Percentiles rank a stretch among this genome's conserved stretches.
These are phyloP conservation scores for Evernia prunastri DNA, from an alignment of 495 filamentous ascomycete genomes.

Conservation along the genomic window DNA sequence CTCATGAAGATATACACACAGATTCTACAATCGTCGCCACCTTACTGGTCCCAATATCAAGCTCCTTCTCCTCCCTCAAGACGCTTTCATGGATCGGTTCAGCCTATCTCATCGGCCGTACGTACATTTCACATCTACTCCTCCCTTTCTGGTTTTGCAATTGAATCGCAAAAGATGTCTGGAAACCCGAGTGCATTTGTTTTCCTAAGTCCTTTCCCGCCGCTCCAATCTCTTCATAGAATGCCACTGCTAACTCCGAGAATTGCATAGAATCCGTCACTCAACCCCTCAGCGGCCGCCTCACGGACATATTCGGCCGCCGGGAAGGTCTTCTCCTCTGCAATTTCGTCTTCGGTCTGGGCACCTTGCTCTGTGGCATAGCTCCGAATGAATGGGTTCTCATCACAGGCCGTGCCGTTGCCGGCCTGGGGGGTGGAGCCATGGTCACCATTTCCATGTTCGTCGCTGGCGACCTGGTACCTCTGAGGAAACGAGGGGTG, in stretches of 20 bases:
- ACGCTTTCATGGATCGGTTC: slow-evolving; percentile 64
- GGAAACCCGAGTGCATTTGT: too few relatives aligned
- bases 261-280: slow-evolving; percentile 76
- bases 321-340: slow-evolving; percentile 69
- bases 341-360: slow-evolving; percentile 68
- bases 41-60: slow-evolving; percentile 72
- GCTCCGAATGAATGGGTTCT: slow-evolving; percentile 59
- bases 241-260: too few relatives aligned
- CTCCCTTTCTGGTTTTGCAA: too few relatives aligned
- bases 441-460: slow-evolving; percentile 75
- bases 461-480: slow-evolving; percentile 72
- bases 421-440: slow-evolving; percentile 80
- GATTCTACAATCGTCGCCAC: slow-evolving; percentile 82
- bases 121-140: too few relatives aligned
- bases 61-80: slow-evolving; percentile 71
- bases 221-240: too few relatives aligned
- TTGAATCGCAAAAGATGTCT: too few relatives aligned
- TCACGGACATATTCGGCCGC: slow-evolving; percentile 84
- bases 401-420: slow-evolving; percentile 70
- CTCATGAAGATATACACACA: slow-evolving; percentile 15
- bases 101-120: slow-evolving; percentile 81
- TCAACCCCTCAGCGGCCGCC: slow-evolving; percentile 72
- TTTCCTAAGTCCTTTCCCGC: too few relatives aligned
- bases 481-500: slow-evolving; percentile 70
- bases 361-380: slow-evolving; percentile 78